A percentile compares a stretch with the other conserved stretches of the same genome.
phyloP scores from a whole-genome alignment of 495 filamentous ascomycete species.

The Penicillium dipodomyicola region DNA sequence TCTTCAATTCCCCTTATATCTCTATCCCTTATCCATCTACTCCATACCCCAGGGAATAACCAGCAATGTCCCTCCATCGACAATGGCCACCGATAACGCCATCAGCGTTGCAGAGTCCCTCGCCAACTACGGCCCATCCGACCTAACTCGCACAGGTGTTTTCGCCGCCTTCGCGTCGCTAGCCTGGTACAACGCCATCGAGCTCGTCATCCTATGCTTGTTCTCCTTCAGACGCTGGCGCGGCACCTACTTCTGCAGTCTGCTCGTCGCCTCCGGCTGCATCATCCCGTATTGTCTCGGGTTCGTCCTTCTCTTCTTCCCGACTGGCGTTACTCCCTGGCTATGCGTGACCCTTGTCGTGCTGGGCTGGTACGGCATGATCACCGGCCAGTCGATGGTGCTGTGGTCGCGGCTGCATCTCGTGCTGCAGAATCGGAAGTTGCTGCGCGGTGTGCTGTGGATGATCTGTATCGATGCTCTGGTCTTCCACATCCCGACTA shows the following conservation, averaged over 20 bases:
- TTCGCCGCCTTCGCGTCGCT: constrained; percentile 39
- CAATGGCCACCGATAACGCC: constrained; percentile 19
- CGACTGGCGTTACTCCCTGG: constrained; percentile 27
- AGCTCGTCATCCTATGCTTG: constrained; percentile 47
- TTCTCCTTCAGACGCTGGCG: constrained; percentile 46
- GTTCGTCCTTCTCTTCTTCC: constrained; percentile 47
- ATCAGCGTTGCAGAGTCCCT: constrained; percentile 11
- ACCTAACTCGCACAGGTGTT: constrained; percentile 18
- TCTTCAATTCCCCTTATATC: neutral
- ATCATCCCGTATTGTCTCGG: constrained; percentile 45
- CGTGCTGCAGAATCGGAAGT: constrained; percentile 38
- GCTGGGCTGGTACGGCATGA: constrained; percentile 45
- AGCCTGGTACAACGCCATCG: constrained; percentile 50
- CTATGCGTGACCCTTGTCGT: constrained; percentile 39
- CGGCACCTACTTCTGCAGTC: constrained; percentile 52
- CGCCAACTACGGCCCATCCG: constrained; percentile 2
- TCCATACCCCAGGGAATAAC: neutral
- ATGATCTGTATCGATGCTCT: constrained; percentile 49
- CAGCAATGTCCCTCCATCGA: constrained; percentile 3
- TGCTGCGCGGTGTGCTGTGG: constrained; percentile 35
- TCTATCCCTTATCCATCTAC: neutral
- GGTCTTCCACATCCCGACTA: constrained; percentile 42
- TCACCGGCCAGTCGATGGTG: constrained; percentile 50
- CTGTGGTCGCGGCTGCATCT: constrained; percentile 51
- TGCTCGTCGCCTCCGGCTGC: constrained; percentile 41